phyloP scores from a whole-genome alignment of 2,329 filamentous ascomycete species.

The Colletotrichum paranaense region DNA sequence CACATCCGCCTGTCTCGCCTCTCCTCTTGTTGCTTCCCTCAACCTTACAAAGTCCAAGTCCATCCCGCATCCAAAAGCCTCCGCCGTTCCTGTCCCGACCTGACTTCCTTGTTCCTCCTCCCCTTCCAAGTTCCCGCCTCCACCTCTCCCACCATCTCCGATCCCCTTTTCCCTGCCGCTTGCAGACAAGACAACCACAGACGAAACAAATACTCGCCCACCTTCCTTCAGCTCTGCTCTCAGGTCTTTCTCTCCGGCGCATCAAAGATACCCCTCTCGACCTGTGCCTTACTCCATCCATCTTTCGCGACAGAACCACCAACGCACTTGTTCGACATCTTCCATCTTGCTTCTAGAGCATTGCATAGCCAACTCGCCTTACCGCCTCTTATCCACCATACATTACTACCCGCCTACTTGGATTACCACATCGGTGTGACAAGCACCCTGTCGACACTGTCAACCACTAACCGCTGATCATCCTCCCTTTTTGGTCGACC shows the following conservation, averaged over 20 bases:
- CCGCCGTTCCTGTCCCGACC: constrained; percentile 4
- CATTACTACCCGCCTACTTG: constrained; percentile 7
- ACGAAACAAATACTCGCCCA: constrained; percentile 26
- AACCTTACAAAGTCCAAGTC: constrained; percentile 29
- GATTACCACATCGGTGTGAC: constrained; percentile 17
- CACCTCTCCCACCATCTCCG: constrained; percentile 15
- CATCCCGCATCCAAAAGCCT: constrained; percentile 32
- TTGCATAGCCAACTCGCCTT: neutral
- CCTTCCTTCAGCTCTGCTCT: constrained; percentile 1
- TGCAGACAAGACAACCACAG: constrained; percentile 19
- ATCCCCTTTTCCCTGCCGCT: constrained; percentile 29
- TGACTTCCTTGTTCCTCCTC: constrained; percentile 7
- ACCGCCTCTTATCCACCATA: constrained; percentile 1
- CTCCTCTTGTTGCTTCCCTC: neutral
- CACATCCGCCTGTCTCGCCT: neutral
- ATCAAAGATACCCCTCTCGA: constrained; percentile 8
- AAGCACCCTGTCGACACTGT: constrained; percentile 26
- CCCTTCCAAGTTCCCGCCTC: constrained; percentile 14
- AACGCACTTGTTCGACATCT: neutral
- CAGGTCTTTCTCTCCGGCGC: neutral
- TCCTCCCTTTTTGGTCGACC: constrained; percentile 29
- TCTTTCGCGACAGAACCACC: neutral
- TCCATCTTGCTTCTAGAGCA: constrained; percentile 9
- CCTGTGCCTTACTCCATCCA: neutral
- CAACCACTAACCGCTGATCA: constrained; percentile 33